Conservation (phyloP, 2,329 filamentous ascomycete genomes). For the Apiospora rasikravindrae region DNA sequence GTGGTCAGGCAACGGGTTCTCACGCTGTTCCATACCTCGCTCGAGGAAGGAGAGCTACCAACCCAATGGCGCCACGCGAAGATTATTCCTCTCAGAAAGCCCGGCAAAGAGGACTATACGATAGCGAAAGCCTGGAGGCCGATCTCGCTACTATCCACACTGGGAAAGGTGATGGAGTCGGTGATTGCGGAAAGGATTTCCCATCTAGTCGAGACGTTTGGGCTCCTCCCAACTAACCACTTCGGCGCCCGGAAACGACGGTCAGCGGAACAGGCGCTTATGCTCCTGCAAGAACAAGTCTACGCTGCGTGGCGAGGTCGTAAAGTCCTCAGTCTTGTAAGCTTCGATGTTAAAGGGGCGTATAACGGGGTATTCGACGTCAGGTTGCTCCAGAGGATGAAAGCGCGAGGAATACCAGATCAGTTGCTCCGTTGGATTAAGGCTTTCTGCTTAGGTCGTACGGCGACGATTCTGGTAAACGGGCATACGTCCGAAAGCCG, state of each 20-base stretch:
- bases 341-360: slow-evolving; percentile 47
- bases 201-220: slow-evolving; percentile 35
- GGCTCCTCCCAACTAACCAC: slow-evolving; percentile 42
- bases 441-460: slow-evolving; percentile 33
- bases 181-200: slow-evolving; percentile 38
- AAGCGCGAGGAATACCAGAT: slow-evolving; percentile 31
- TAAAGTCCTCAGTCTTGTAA: slow-evolving; percentile 41
- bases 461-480: slow-evolving; percentile 32
- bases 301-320: slow-evolving; percentile 28
- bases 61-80: slow-evolving; percentile 33
- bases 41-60: slow-evolving; percentile 28
- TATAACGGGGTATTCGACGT: slow-evolving; percentile 47
- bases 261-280: slow-evolving; percentile 41
- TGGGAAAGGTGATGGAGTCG: slow-evolving; percentile 30
- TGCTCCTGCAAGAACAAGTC: slow-evolving; percentile 37
- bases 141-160: slow-evolving; percentile 35
- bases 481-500: slow-evolving; percentile 26
- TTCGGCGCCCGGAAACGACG: slow-evolving; percentile 43
- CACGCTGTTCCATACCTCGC: slow-evolving; percentile 26
- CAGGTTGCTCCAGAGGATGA: slow-evolving; percentile 30
- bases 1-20: background rate
- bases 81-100: slow-evolving; percentile 38
- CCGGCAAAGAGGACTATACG: slow-evolving; percentile 12
- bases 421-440: slow-evolving; percentile 29
- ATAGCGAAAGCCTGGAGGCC: slow-evolving; percentile 33